Base-by-base conservation (phyloP, 768 basidiomycete genomes). In the Mycena kentingensis region DNA sequence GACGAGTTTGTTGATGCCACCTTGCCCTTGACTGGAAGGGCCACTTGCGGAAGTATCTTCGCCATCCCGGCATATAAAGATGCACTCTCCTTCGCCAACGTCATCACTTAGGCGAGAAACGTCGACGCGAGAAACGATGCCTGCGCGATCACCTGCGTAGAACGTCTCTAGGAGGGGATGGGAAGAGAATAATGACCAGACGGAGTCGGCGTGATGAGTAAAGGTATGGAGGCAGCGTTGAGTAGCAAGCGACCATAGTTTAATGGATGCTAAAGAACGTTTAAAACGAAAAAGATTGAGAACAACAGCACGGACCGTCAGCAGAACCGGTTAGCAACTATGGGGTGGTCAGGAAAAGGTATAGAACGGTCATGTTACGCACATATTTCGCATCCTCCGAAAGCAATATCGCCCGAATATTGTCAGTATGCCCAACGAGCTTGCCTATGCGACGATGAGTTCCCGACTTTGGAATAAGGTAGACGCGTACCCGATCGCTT, bases 201-300 rank as follows among this genome's bases (percentile, higher is more conserved):
- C 93, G 13, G 89, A 90, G 54, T 95, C 93, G 13, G 90, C 85
- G 66, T 98, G 96, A 64, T 98, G 88, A 0, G 91, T 90, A 73
- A 98, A 99, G 2, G 96, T 98, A 63, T 99, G 94, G 15, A 99
- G 72, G 63, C 93, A 96, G 11, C 90, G 81, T 65, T 98, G 94
- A 0, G 91, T 83, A 1, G 80, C 71, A 16, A 98, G 77, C 1
- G 95, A 98, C 97, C 97, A 99, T 25, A 98, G 80, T 66, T 96
- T 98, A 68, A 93, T 82, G 3, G 92, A 93, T 10, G 91, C 79
- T 77, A 45, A 4, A 41, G 21, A 56, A 48, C 48, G 22, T 5
- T 22, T 36, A 6, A 45, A 15, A 46, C 48, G 19, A 18, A n/a
- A 22, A 34, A 3, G 16, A 29, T 73, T 49, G 50, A 75, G 32